These are phyloP conservation scores for Sungouiozyma ichnusensis DNA, from an alignment of 805 yeast species.

Conservation along the genomic window DNA sequence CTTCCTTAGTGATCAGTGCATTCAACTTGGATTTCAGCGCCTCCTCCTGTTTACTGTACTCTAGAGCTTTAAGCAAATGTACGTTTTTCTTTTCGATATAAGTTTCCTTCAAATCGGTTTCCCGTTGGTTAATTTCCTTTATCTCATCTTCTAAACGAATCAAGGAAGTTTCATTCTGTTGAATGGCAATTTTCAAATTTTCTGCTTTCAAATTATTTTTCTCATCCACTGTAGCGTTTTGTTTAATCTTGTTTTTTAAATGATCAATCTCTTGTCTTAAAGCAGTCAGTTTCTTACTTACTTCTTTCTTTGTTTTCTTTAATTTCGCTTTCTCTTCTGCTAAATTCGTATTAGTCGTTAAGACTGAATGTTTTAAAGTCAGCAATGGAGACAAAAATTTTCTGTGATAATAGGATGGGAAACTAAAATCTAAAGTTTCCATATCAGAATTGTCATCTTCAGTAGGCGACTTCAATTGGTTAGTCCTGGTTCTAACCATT, in stretches of 20 bases:
- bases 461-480: slow-evolving; percentile 3
- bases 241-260: slow-evolving; percentile 37
- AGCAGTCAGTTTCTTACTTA: slow-evolving; percentile 41
- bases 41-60: slow-evolving; percentile 19
- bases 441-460: slow-evolving; percentile 9
- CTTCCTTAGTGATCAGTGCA: slow-evolving; percentile 1
- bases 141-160: slow-evolving; percentile 14
- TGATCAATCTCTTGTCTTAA: slow-evolving; percentile 48
- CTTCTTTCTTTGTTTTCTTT: slow-evolving; percentile 48
- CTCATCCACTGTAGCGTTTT: slow-evolving; percentile 45
- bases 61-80: slow-evolving; percentile 28
- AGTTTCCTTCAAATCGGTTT: slow-evolving; percentile 26
- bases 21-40: slow-evolving; percentile 9
- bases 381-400: slow-evolving; percentile 46
- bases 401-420: slow-evolving; percentile 28
- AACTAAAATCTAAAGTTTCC: slow-evolving; percentile 23
- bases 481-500: slow-evolving; percentile 30
- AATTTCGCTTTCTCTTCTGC: slow-evolving; percentile 46
- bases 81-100: slow-evolving; percentile 29
- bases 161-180: slow-evolving; percentile 30
- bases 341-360: slow-evolving; percentile 51
- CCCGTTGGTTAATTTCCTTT: slow-evolving; percentile 9
- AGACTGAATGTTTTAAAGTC: slow-evolving; percentile 54
- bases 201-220: slow-evolving; percentile 43
- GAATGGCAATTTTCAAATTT: slow-evolving; percentile 35